Conservation (phyloP, 305 asterid genomes). For the Fraxinus greggii region DNA sequence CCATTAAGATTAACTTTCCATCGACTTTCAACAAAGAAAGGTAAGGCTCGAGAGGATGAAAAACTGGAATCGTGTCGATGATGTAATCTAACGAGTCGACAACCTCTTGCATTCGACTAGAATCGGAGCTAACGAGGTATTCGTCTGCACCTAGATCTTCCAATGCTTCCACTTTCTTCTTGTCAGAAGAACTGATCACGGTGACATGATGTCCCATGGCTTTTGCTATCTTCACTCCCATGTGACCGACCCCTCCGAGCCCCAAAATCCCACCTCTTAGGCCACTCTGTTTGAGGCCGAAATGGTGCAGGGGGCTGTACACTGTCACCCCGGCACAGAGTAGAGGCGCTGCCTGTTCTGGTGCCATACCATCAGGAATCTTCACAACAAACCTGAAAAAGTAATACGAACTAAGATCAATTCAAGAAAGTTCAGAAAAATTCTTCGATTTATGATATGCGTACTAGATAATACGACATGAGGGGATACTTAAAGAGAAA, state of each 20-base stretch:
- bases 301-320: constrained; percentile 84
- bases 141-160: constrained; percentile 87
- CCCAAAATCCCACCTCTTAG: constrained; percentile 79
- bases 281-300: constrained; percentile 62
- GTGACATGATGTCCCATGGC: constrained; percentile 91
- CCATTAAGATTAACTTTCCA: constrained; percentile 87
- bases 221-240: constrained; percentile 93
- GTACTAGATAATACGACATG: neutral
- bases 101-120: constrained; percentile 48
- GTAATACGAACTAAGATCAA: neutral
- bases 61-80: constrained; percentile 80
- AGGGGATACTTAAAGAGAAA: neutral
- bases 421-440: neutral
- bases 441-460: neutral
- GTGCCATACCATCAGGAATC: constrained; percentile 81
- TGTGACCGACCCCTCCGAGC: constrained; percentile 95
- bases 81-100: constrained; percentile 81
- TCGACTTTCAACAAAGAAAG: constrained; percentile 74
- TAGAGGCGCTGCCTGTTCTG: constrained; percentile 90
- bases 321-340: constrained; percentile 91
- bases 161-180: constrained; percentile 71
- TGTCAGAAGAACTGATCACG: constrained; percentile 81
- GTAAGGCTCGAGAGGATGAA: constrained; percentile 86
- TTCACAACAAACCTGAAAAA: constrained; percentile 70
- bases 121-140: constrained; percentile 73